Evolutionary conservation across 2,329 filamentous ascomycete species (phyloP).

Genomic region (Keithomyces neogunnii): DNA sequence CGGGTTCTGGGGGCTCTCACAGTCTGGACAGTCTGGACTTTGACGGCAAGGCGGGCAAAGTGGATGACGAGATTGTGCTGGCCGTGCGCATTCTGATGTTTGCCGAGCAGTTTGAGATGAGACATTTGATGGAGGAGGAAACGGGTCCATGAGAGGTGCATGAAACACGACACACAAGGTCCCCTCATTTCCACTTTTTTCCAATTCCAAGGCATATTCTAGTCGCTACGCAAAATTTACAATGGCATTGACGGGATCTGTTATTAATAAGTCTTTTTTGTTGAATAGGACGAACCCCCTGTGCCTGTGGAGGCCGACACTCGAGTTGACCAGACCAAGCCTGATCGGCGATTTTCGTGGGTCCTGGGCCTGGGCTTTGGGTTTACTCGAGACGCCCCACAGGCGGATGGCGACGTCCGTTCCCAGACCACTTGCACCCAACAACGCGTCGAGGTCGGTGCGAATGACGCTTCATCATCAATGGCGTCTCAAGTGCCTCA

Average conservation of each 20-base stretch:
- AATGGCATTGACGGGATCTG: constrained; percentile 16
- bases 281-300: constrained; percentile 26
- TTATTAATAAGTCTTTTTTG: constrained; percentile 22
- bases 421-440: background rate
- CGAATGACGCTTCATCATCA: constrained; percentile 3
- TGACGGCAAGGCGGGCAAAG: constrained; percentile 10
- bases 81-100: constrained; percentile 16
- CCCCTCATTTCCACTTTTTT: background rate
- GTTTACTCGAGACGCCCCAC: constrained; percentile 19
- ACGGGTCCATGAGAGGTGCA: constrained; percentile 31
- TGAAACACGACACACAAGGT: constrained; percentile 26
- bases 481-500: constrained; percentile 5
- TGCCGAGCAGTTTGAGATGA: no score
- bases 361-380: constrained; percentile 28
- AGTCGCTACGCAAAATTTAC: constrained; percentile 7
- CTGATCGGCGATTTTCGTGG: constrained; percentile 37
- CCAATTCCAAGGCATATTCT: background rate
- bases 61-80: background rate
- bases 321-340: constrained; percentile 22
- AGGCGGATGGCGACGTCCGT: background rate
- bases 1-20: background rate
- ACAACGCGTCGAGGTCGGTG: constrained; percentile 10
- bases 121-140: constrained; percentile 15
- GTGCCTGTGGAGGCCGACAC: no score
- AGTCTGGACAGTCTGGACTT: background rate